A percentile compares a stretch with the other conserved stretches of the same genome.
Evolutionary conservation across 768 basidiomycete species (phyloP).

Genomic region (Collybiopsis confluens): DNA sequence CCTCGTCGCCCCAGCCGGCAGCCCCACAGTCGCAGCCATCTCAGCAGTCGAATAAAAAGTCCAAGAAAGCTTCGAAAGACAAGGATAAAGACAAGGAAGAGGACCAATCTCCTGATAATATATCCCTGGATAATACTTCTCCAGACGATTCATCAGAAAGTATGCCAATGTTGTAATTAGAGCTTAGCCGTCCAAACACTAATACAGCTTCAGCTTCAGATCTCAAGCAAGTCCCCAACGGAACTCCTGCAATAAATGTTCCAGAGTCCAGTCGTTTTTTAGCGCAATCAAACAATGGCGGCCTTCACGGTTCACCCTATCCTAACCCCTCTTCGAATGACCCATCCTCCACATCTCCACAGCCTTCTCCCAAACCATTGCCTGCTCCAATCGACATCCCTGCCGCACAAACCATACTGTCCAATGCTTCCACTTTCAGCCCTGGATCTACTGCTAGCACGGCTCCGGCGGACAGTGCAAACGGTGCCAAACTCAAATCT

Average conservation of each 20-base stretch:
- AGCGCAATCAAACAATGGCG: constrained; percentile 1
- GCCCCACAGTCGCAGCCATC: constrained; percentile 63
- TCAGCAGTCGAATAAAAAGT: constrained; percentile 81
- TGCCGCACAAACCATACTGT: constrained; percentile 70
- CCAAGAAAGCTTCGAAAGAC: constrained; percentile 68
- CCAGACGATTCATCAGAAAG: constrained; percentile 36
- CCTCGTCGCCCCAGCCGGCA: constrained; percentile 64
- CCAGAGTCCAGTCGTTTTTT: constrained; percentile 33
- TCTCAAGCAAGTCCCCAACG: constrained; percentile 36
- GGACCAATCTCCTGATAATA: constrained; percentile 35
- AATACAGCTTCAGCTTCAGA: constrained; percentile 31
- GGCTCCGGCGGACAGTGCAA: constrained; percentile 36
- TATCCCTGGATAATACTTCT: constrained; percentile 35
- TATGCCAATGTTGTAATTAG: constrained; percentile 32
- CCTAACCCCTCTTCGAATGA: constrained; percentile 25
- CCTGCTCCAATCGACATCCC: constrained; percentile 73
- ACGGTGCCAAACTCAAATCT: constrained; percentile 56
- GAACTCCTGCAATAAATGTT: constrained; percentile 39
- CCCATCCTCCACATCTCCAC: constrained; percentile 36
- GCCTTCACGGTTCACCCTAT: constrained; percentile 32
- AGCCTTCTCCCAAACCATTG: constrained; percentile 36
- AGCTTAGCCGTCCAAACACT: constrained; percentile 37
- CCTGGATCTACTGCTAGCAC: constrained; percentile 45
- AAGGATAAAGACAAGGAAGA: constrained; percentile 74
- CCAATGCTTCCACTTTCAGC: constrained; percentile 61